phyloP scores from a whole-genome alignment of 2,329 filamentous ascomycete genomes.

The Bipolaris victoriae region DNA sequence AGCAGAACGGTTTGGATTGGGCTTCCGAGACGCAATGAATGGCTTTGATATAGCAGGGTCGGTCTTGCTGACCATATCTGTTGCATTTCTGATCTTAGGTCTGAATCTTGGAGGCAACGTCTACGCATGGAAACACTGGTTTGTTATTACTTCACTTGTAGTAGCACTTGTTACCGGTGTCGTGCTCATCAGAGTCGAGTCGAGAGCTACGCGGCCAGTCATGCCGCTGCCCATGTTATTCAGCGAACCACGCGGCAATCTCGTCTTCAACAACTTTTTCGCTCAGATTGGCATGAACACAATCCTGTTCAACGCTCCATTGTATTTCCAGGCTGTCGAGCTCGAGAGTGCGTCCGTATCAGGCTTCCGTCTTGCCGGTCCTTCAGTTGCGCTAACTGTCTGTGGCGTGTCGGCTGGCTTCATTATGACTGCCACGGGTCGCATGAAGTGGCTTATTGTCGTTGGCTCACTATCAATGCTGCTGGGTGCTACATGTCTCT shows the following conservation, averaged over 20 bases:
- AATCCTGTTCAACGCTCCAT: slow-evolving; percentile 72
- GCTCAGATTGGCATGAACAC: slow-evolving; percentile 57
- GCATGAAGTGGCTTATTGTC: slow-evolving; percentile 52
- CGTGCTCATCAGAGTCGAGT: slow-evolving; percentile 53
- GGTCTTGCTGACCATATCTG: slow-evolving; percentile 53
- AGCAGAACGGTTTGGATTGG: slow-evolving; percentile 50
- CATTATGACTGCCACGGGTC: slow-evolving; percentile 53
- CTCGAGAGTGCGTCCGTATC: slow-evolving; percentile 70
- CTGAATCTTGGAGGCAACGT: slow-evolving; percentile 62
- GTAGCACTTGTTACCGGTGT: slow-evolving; percentile 49
- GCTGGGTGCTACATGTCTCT: slow-evolving; percentile 44
- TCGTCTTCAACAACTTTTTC: slow-evolving; percentile 61
- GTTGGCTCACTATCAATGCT: slow-evolving; percentile 48
- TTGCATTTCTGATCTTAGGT: slow-evolving; percentile 58
- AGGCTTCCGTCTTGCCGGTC: slow-evolving; percentile 72
- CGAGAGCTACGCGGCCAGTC: slow-evolving; percentile 50
- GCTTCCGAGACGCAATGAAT: slow-evolving; percentile 52
- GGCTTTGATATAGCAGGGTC: slow-evolving; percentile 60
- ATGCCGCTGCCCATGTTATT: slow-evolving; percentile 58
- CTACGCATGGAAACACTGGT: slow-evolving; percentile 57
- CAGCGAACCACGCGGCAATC: slow-evolving; percentile 54
- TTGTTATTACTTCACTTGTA: slow-evolving; percentile 57
- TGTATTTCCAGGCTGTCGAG: slow-evolving; percentile 65
- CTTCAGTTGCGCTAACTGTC: slow-evolving; percentile 58
- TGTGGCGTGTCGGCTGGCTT: slow-evolving; percentile 52